These are phyloP conservation scores for Blastobotrys proliferans DNA, from an alignment of 1,139 yeast genomes.

Conservation along the genomic window DNA sequence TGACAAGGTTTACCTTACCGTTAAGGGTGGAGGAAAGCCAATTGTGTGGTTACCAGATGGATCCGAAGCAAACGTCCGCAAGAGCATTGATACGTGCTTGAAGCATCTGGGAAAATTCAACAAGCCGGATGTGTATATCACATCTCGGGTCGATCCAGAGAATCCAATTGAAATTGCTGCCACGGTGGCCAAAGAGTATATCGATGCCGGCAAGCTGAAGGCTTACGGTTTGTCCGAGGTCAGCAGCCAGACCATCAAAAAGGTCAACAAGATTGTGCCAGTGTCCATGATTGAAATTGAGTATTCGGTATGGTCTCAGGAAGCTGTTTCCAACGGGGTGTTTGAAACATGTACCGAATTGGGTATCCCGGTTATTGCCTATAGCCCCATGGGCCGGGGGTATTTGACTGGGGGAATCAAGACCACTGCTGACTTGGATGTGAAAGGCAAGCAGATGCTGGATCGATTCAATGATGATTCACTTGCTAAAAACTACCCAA, in stretches of 20 bases:
- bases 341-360: slow-evolving; percentile 51
- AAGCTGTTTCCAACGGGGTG: slow-evolving; percentile 57
- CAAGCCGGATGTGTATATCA: slow-evolving; percentile 52
- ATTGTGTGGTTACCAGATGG: slow-evolving; percentile 6
- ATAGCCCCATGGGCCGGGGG: slow-evolving; percentile 80
- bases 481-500: slow-evolving; percentile 46
- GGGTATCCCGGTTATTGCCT: slow-evolving; percentile 65
- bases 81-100: slow-evolving; percentile 43
- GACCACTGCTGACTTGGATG: too few species aligned
- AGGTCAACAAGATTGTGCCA: slow-evolving; percentile 50
- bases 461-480: slow-evolving; percentile 57
- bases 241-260: slow-evolving; percentile 51
- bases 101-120: slow-evolving; percentile 40
- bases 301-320: slow-evolving; percentile 61
- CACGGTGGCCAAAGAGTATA: slow-evolving; percentile 27
- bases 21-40: slow-evolving; percentile 58
- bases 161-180: slow-evolving; percentile 32
- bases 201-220: slow-evolving; percentile 42
- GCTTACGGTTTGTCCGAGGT: slow-evolving; percentile 71
- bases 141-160: slow-evolving; percentile 61
- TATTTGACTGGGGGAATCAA: slow-evolving; percentile 55
- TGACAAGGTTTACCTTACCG: slow-evolving; percentile 51
- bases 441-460: too few species aligned
- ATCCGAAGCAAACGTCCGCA: background rate
- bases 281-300: slow-evolving; percentile 73